Percentiles rank a stretch among this genome's conserved stretches.
Evolutionary conservation across 108 stramenopile genomes (phyloP).

Genomic region (Hondaea fermentalgiana): DNA sequence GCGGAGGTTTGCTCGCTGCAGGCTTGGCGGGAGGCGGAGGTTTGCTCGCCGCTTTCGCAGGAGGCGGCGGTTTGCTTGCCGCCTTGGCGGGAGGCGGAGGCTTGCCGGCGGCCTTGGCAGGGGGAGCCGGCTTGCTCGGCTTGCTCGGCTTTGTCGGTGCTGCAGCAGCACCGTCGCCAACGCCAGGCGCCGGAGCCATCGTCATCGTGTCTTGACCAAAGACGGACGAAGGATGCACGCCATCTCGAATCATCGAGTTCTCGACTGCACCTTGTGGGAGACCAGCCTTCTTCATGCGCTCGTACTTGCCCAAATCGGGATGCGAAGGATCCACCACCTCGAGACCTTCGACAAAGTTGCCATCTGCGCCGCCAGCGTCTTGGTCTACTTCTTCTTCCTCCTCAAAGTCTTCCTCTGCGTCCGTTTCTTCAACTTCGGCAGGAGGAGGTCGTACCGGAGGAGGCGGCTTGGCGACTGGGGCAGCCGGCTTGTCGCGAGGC

Average conservation of each 20-base stretch:
- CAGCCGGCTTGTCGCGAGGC: neutral
- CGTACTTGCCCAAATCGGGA: neutral
- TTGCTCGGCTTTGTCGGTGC: neutral
- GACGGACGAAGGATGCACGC: neutral
- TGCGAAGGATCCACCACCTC: neutral
- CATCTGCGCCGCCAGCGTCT: neutral
- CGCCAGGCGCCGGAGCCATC: neutral
- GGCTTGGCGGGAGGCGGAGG: neutral
- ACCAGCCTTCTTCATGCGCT: neutral
- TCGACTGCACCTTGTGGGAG: neutral
- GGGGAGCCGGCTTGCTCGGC: neutral
- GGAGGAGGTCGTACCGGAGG: neutral
- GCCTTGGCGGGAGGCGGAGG: too few relatives aligned
- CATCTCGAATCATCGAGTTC: neutral
- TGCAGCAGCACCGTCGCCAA: neutral
- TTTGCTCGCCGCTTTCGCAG: neutral
- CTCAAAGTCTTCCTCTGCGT: neutral
- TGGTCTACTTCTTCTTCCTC: neutral
- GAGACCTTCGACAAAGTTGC: neutral
- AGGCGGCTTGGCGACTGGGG: neutral
- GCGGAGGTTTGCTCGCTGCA: neutral
- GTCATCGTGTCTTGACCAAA: conserved; percentile 2
- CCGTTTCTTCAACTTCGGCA: neutral
- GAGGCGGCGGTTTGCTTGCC: neutral
- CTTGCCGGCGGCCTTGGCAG: neutral